Evolutionary conservation across 1,139 yeast species (phyloP).

Genomic region (Debaryomyces udenii): DNA sequence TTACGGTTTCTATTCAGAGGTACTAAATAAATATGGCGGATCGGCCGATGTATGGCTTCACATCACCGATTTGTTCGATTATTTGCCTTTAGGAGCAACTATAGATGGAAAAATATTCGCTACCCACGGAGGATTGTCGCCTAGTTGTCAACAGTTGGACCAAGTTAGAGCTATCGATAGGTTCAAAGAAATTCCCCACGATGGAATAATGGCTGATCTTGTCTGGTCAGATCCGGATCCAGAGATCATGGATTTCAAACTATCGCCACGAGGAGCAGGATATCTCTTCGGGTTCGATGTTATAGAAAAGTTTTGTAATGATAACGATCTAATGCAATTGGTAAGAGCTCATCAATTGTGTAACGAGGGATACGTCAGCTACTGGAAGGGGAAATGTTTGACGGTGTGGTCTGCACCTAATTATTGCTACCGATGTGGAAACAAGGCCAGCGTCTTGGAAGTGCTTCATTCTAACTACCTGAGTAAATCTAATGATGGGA

Average conservation of each 20-base stretch:
- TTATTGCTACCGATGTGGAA: constrained; percentile 96
- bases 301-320: constrained; percentile 79
- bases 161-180: constrained; percentile 89
- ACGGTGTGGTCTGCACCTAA: constrained; percentile 99
- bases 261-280: constrained; percentile 97
- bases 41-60: constrained; percentile 80
- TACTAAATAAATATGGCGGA: constrained; percentile 83
- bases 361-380: constrained; percentile 91
- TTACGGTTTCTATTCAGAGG: constrained; percentile 95
- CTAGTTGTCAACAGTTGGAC: constrained; percentile 90
- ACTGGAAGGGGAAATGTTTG: constrained; percentile 86
- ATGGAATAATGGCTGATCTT: constrained; percentile 98
- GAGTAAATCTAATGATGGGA: constrained; percentile 18
- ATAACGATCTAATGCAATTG: constrained; percentile 79
- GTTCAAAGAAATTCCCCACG: constrained; percentile 94
- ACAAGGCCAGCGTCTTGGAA: constrained; percentile 91
- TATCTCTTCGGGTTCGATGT: constrained; percentile 93
- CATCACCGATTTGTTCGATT: constrained; percentile 92
- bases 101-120: constrained; percentile 92
- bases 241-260: constrained; percentile 76
- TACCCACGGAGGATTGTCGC: constrained; percentile 95
- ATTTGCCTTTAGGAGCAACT: constrained; percentile 86
- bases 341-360: constrained; percentile 95
- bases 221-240: constrained; percentile 99
- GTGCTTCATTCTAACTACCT: constrained; percentile 45